These are phyloP conservation scores for Russula earlei DNA, from an alignment of 768 basidiomycete genomes.

Conservation along the genomic window DNA sequence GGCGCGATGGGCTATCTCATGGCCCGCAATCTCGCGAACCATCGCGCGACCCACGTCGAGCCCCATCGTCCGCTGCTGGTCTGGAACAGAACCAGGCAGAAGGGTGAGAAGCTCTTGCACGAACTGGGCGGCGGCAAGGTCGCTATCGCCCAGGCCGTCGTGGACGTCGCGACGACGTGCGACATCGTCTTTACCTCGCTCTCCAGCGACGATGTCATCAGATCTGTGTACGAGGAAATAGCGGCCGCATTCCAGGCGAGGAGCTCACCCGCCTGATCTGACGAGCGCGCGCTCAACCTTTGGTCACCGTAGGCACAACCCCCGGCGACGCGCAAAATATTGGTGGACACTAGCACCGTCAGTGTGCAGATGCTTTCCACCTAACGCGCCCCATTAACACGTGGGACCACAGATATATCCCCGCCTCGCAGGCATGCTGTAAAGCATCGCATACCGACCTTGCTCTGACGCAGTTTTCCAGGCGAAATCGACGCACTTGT, in stretches of 20 bases:
- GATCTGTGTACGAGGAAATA: constrained; percentile 51
- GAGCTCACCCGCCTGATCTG: neutral
- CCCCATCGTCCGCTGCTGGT: constrained; percentile 48
- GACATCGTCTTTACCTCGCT: constrained; percentile 72
- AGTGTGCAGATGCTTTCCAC: constrained; percentile 23
- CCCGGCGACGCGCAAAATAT: constrained; percentile 52
- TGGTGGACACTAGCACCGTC: constrained; percentile 81
- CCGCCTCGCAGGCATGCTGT: constrained; percentile 34
- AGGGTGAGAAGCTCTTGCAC: constrained; percentile 47
- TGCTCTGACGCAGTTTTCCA: constrained; percentile 18
- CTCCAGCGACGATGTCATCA: constrained; percentile 61
- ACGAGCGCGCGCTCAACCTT: neutral
- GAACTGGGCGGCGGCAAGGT: constrained; percentile 46
- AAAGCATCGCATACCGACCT: neutral
- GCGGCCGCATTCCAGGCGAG: constrained; percentile 48
- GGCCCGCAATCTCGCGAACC: constrained; percentile 68
- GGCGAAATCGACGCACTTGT: constrained; percentile 64
- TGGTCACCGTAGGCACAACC: constrained; percentile 24
- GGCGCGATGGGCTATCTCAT: constrained; percentile 69
- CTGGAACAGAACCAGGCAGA: constrained; percentile 64
- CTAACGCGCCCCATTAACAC: neutral
- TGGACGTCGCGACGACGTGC: constrained; percentile 28
- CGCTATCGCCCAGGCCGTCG: constrained; percentile 37
- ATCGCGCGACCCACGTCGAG: constrained; percentile 31
- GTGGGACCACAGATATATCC: constrained; percentile 42